Evolutionary conservation across 2,329 filamentous ascomycete genomes (phyloP).

Genomic region (Domatiomyces globalis): DNA sequence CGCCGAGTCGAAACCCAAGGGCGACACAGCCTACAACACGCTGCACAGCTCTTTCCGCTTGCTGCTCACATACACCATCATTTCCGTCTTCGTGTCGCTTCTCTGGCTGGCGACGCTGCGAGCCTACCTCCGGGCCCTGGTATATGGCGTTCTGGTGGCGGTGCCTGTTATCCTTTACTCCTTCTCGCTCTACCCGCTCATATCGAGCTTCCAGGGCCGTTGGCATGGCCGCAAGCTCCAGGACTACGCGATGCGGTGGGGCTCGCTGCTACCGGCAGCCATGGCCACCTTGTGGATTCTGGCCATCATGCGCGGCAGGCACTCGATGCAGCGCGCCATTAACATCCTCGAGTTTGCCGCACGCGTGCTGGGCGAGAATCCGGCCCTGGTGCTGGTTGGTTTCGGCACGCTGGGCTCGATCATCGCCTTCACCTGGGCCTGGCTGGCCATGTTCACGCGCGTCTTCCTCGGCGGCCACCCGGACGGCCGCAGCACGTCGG

Average conservation of each 20-base stretch:
- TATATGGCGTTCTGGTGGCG: slow-evolving; percentile 64
- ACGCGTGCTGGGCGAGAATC: slow-evolving; percentile 71
- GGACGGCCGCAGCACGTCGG: slow-evolving; percentile 34
- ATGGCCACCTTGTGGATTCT: slow-evolving; percentile 69
- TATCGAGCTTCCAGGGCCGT: slow-evolving; percentile 71
- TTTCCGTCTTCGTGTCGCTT: slow-evolving; percentile 76
- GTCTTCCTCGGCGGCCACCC: slow-evolving; percentile 90
- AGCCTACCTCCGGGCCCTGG: slow-evolving; percentile 74
- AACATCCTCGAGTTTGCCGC: slow-evolving; percentile 86
- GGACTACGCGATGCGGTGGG: slow-evolving; percentile 78
- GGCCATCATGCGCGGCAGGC: slow-evolving; percentile 64
- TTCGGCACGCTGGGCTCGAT: slow-evolving; percentile 61
- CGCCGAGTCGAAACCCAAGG: slow-evolving; percentile 51
- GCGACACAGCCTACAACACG: slow-evolving; percentile 88
- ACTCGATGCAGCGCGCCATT: slow-evolving; percentile 68
- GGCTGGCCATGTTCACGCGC: slow-evolving; percentile 91
- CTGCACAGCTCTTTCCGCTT: slow-evolving; percentile 77
- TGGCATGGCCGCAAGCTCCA: slow-evolving; percentile 67
- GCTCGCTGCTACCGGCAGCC: slow-evolving; percentile 60
- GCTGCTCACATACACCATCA: slow-evolving; percentile 76
- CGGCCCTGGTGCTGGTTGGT: slow-evolving; percentile 69
- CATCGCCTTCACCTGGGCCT: slow-evolving; percentile 85
- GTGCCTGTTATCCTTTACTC: slow-evolving; percentile 77
- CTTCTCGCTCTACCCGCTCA: slow-evolving; percentile 80
- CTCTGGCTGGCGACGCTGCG: slow-evolving; percentile 80